Base-by-base conservation (phyloP, 1,139 yeast species). In the Eremothecium sinecaudum region DNA sequence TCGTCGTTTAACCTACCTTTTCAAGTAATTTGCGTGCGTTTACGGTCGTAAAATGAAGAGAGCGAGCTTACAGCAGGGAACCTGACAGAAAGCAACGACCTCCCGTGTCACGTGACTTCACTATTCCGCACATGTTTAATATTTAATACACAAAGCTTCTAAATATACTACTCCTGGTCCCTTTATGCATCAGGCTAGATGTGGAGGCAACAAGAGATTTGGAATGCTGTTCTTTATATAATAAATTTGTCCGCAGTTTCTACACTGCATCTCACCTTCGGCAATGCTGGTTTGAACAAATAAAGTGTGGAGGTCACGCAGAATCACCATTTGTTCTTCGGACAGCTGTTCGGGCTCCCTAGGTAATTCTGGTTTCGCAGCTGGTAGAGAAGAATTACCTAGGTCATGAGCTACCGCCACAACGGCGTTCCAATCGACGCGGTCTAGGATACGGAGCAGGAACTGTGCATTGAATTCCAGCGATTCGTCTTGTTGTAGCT, bases 161-260 rank as follows among this genome's bases (percentile, higher is more conserved):
- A n/a, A n/a, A n/a, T n/a, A n/a, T n/a, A n/a, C n/a, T n/a, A n/a
- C n/a, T n/a, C n/a, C n/a, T n/a, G n/a, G n/a, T n/a, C n/a, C n/a
- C n/a, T n/a, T n/a, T n/a, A n/a, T n/a, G n/a, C n/a, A n/a, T 9
- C 52, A 71, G 6, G 80, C 83, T 48, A 90, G 68, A 58, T 90
- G 97, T 13, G 98, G 97, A 29, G 98, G 97, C 35, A 90, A 70
- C 41, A 90, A 66, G 60, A 90, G 82, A 66, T 90, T 90, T 32
- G 99, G 96, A 49, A 90, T 86, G 38, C 90, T 75, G 65, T 86
- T 87, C 62, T 87, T 87, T 62, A 90, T 82, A 62, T 79, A 75
- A 61, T 87, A 92, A 11, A 81, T 67, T 57, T 90, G 97, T 2
- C 74, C 77, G 58, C 99, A 90, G 60, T 78, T 79, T 18, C 73